Conservation (phyloP, 2,329 filamentous ascomycete species). For the Ascochyta rabiei region DNA sequence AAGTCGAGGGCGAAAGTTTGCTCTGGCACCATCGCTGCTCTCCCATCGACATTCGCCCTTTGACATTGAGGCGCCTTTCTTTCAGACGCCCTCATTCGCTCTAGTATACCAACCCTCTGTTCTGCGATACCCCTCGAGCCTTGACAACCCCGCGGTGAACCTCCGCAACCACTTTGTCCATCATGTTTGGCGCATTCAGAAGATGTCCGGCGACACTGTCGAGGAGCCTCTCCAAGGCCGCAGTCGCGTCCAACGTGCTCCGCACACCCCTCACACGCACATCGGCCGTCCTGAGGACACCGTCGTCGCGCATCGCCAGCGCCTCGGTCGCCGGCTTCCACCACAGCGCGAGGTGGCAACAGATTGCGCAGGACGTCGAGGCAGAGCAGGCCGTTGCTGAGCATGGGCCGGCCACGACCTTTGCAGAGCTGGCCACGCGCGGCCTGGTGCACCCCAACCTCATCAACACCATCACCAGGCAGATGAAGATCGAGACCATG, state of each 20-base stretch:
- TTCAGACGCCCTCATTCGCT: slow-evolving; percentile 3
- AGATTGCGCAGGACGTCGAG: slow-evolving; percentile 38
- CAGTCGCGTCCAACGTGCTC: slow-evolving; percentile 34
- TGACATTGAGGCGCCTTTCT: slow-evolving; percentile 10
- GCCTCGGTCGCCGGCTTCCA: slow-evolving; percentile 45
- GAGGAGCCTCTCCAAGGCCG: slow-evolving; percentile 35
- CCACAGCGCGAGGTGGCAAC: slow-evolving; percentile 47
- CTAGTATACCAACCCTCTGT: not conserved
- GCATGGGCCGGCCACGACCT: slow-evolving; percentile 48
- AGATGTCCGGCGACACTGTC: slow-evolving; percentile 49
- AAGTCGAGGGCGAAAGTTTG: slow-evolving; percentile 17
- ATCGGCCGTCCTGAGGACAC: slow-evolving; percentile 25
- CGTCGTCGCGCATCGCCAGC: slow-evolving; percentile 27
- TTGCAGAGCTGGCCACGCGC: slow-evolving; percentile 51
- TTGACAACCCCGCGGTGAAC: slow-evolving; percentile 7
- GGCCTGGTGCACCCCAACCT: slow-evolving; percentile 67
- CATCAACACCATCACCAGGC: slow-evolving; percentile 69
- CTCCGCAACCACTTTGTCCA: slow-evolving; percentile 20
- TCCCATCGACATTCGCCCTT: slow-evolving; percentile 13
- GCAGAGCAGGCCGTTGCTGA: slow-evolving; percentile 23
- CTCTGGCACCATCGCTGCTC: slow-evolving; percentile 2
- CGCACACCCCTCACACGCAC: slow-evolving; percentile 30
- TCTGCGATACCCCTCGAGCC: slow-evolving; percentile 1
- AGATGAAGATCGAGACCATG: slow-evolving; percentile 83
- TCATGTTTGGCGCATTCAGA: slow-evolving; percentile 53